phyloP scores from a whole-genome alignment of 306 rosid genomes.

The Pyrus pyrifolia region DNA sequence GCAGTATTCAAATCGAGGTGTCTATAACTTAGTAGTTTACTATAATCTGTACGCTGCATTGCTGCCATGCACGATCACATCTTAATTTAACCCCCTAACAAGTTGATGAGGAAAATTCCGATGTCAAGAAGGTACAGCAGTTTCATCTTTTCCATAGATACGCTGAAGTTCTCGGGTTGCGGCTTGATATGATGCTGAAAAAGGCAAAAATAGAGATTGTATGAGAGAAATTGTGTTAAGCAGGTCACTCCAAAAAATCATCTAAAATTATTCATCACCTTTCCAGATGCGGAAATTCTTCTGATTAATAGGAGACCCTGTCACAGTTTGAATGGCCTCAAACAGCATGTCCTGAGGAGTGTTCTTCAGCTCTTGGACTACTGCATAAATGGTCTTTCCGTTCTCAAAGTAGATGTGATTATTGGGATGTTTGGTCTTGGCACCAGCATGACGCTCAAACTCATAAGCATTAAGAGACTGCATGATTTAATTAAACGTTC shows the following conservation, averaged over 20 bases:
- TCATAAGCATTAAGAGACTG: conserved; percentile 97
- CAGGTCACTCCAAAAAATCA: not conserved
- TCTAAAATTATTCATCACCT: conserved; percentile 40
- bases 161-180: conserved; percentile 97
- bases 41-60: conserved; percentile 27
- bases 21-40: conserved; percentile 21
- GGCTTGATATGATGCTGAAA: conserved; percentile 84
- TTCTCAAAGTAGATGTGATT: conserved; percentile 90
- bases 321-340: conserved; percentile 72
- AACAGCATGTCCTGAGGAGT: conserved; percentile 81
- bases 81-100: conserved; percentile 25
- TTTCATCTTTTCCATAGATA: conserved; percentile 85
- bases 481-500: conserved; percentile 27
- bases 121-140: conserved; percentile 48
- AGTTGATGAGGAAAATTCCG: conserved; percentile 20
- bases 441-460: conserved; percentile 91
- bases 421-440: conserved; percentile 94
- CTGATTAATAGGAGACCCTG: conserved; percentile 74
- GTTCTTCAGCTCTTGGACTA: conserved; percentile 93
- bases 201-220: not conserved
- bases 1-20: conserved; percentile 17
- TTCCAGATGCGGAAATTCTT: conserved; percentile 82
- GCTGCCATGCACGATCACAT: conserved; percentile 36
- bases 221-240: conserved; percentile 4
- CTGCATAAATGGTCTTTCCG: conserved; percentile 89